phyloP scores from a whole-genome alignment of 1,284 basidiomycete species.

The Naganishia sp. region DNA sequence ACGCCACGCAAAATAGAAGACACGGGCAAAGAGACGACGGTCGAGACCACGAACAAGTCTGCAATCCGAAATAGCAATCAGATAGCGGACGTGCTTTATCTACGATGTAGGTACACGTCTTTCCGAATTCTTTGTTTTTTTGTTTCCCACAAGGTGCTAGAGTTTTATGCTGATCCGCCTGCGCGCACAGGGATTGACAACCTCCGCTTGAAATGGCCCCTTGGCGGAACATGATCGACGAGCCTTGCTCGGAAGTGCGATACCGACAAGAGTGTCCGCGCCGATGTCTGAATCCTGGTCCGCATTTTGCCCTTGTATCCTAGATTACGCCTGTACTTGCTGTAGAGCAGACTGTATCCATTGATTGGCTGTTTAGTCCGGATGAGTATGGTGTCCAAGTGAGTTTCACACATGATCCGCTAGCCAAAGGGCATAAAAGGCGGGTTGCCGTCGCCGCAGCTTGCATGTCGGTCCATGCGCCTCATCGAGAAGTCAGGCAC shows the following conservation, averaged over 20 bases:
- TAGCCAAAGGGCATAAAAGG: conserved; percentile 19
- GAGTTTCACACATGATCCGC: neutral
- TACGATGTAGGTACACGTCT: conserved; percentile 63
- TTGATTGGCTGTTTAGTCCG: neutral
- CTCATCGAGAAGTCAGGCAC: neutral
- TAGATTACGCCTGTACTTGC: too few relatives aligned
- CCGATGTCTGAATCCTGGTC: too few relatives aligned
- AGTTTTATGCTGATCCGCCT: neutral
- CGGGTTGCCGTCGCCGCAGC: neutral
- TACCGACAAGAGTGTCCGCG: too few relatives aligned
- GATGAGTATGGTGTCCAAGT: neutral
- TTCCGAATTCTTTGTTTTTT: conserved; percentile 19
- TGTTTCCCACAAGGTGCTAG: neutral
- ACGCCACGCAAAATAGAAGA: neutral
- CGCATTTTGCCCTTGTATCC: too few relatives aligned
- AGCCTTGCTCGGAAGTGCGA: too few relatives aligned
- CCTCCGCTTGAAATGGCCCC: conserved; percentile 79
- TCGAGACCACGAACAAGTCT: conserved; percentile 25
- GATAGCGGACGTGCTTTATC: conserved; percentile 89
- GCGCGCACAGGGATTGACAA: conserved; percentile 73
- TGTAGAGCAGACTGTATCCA: conserved; percentile 5
- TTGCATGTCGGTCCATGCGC: neutral
- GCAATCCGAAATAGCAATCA: conserved; percentile 58
- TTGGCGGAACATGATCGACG: conserved; percentile 16
- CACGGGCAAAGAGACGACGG: neutral